phyloP scores from a whole-genome alignment of 2,329 filamentous ascomycete species.

The Paracoccidioides lutzii region DNA sequence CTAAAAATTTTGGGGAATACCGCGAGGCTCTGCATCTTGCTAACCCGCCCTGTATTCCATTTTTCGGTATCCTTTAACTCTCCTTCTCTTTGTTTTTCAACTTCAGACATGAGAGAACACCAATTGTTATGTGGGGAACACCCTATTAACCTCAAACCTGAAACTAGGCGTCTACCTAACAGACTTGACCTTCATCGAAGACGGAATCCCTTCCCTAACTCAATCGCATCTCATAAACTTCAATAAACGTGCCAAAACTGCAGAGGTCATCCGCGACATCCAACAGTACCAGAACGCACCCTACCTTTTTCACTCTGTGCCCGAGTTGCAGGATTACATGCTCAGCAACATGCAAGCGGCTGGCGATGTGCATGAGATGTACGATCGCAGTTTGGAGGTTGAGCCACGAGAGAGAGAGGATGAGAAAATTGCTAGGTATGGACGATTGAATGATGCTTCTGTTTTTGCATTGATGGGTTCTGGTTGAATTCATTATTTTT shows the following conservation, averaged over 20 bases:
- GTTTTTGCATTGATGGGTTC: conserved; percentile 9
- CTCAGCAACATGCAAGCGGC: conserved; percentile 91
- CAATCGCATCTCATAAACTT: conserved; percentile 97
- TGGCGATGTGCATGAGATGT: conserved; percentile 97
- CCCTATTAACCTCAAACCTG: conserved; percentile 9
- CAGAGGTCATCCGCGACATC: conserved; percentile 95
- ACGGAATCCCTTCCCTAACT: conserved; percentile 92
- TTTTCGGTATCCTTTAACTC: conserved; percentile 58
- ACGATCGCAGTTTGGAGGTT: conserved; percentile 85
- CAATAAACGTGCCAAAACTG: conserved; percentile 93
- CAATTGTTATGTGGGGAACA: too few species aligned
- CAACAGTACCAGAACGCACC: conserved; percentile 97
- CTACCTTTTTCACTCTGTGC: conserved; percentile 80
- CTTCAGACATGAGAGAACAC: too few species aligned
- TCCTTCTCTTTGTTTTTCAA: background rate
- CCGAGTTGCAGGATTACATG: conserved; percentile 92
- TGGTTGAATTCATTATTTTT: background rate
- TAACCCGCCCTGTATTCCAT: conserved; percentile 94
- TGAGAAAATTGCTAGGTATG: conserved; percentile 94
- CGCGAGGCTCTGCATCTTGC: conserved; percentile 82
- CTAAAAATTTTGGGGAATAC: conserved; percentile 96
- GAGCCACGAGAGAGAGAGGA: conserved; percentile 95
- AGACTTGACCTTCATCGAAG: conserved; percentile 95
- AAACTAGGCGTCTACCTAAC: conserved; percentile 78
- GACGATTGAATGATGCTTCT: conserved; percentile 11